phyloP scores from a whole-genome alignment of 208 protist species.

The Wallacemonas sp. region DNA sequence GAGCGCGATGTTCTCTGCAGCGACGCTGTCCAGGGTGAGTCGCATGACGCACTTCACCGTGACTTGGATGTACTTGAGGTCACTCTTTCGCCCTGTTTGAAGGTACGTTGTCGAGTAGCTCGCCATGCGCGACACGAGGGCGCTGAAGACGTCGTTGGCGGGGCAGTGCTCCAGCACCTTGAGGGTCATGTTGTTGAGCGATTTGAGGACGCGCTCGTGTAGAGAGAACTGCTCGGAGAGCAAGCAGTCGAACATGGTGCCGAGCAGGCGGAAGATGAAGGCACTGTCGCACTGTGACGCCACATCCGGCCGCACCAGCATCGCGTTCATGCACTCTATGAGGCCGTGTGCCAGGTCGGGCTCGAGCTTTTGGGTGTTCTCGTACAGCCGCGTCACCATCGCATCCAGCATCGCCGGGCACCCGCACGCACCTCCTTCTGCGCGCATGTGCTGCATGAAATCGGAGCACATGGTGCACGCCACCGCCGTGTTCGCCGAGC shows the following conservation, averaged over 20 bases:
- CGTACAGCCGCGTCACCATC: slow-evolving; percentile 78
- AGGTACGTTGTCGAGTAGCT: slow-evolving; percentile 83
- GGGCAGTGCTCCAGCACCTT: slow-evolving; percentile 66
- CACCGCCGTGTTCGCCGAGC: slow-evolving; percentile 49
- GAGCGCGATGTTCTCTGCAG: slow-evolving; percentile 71
- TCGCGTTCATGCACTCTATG: slow-evolving; percentile 65
- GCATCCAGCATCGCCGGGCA: slow-evolving; percentile 78
- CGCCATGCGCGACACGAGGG: slow-evolving; percentile 76
- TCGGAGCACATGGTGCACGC: slow-evolving; percentile 67
- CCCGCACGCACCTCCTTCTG: slow-evolving; percentile 68
- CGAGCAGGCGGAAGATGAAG: slow-evolving; percentile 67
- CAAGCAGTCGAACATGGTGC: slow-evolving; percentile 85
- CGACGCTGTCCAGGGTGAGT: slow-evolving; percentile 54
- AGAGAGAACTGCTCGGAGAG: slow-evolving; percentile 79
- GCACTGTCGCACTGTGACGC: slow-evolving; percentile 66
- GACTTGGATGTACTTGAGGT: slow-evolving; percentile 90
- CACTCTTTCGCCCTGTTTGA: slow-evolving; percentile 50
- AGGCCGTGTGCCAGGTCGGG: slow-evolving; percentile 50
- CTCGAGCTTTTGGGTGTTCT: slow-evolving; percentile 65
- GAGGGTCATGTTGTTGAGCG: slow-evolving; percentile 85
- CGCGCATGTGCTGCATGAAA: slow-evolving; percentile 59
- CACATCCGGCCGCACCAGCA: slow-evolving; percentile 49
- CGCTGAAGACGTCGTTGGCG: slow-evolving; percentile 79
- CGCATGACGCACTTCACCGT: slow-evolving; percentile 90
- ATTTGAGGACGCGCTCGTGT: slow-evolving; percentile 65